Conservation (phyloP, 2,329 filamentous ascomycete species). For the Magnaporthiopsis incrustans region DNA sequence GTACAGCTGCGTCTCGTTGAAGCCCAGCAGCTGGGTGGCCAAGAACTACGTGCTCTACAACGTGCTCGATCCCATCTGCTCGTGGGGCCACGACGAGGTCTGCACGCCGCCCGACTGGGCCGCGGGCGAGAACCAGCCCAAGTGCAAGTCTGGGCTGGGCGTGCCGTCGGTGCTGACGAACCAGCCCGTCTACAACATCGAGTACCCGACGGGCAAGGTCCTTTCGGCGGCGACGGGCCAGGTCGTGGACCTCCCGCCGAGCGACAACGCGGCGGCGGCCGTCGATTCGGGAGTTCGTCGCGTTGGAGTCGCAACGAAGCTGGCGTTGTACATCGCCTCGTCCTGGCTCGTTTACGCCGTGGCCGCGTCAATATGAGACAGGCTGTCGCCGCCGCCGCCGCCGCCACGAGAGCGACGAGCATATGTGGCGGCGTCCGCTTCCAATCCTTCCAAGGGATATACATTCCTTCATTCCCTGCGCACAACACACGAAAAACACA, state of each 20-base stretch:
- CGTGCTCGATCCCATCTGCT: constrained; percentile 42
- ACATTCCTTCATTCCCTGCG: background rate
- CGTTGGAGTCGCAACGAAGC: background rate
- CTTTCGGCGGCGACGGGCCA: constrained; percentile 25
- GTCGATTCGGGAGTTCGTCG: background rate
- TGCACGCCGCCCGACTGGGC: constrained; percentile 29
- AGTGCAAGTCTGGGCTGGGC: constrained; percentile 39
- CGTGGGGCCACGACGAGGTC: constrained; percentile 40
- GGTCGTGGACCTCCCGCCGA: constrained; percentile 13
- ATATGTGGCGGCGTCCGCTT: background rate
- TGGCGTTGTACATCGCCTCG: background rate
- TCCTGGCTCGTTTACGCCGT: background rate
- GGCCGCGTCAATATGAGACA: background rate
- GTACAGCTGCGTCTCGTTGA: constrained; percentile 31
- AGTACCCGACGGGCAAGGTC: constrained; percentile 39
- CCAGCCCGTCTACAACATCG: constrained; percentile 41
- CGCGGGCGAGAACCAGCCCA: constrained; percentile 38
- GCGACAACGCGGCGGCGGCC: background rate
- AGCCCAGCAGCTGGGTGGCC: constrained; percentile 39
- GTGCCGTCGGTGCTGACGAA: constrained; percentile 24
- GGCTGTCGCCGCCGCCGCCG: too few relatives aligned
- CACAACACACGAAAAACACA: too few relatives aligned
- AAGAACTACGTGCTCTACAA: constrained; percentile 46
- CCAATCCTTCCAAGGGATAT: background rate
- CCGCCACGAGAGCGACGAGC: background rate